phyloP scores from a whole-genome alignment of 2,329 filamentous ascomycete species.

The Teratosphaeria gauchensis region DNA sequence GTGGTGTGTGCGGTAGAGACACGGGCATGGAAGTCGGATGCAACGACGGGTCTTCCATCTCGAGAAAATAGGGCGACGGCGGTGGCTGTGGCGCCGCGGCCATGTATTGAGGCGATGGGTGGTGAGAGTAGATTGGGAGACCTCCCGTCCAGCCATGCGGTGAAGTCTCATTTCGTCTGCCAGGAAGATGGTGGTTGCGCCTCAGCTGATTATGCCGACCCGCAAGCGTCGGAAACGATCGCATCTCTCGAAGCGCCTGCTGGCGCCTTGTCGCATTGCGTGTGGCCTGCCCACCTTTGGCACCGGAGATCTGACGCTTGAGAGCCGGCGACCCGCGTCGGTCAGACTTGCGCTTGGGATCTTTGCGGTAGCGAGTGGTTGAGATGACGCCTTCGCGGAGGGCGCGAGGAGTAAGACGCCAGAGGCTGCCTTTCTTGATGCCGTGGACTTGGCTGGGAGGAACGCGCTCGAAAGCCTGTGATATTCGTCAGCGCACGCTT shows the following conservation, averaged over 20 bases:
- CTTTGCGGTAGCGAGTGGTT: constrained; percentile 56
- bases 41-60: constrained; percentile 4
- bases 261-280: constrained; percentile 19
- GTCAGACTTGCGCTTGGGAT: constrained; percentile 32
- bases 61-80: constrained; percentile 15
- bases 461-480: constrained; percentile 48
- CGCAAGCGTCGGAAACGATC: constrained; percentile 3
- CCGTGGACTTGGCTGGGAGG: constrained; percentile 35
- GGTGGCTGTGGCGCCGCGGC: not conserved
- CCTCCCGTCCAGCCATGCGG: not conserved
- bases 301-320: constrained; percentile 36
- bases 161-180: not conserved
- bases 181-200: constrained; percentile 1
- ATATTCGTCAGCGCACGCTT: constrained; percentile 7
- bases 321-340: constrained; percentile 21
- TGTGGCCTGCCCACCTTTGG: constrained; percentile 37
- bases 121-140: not conserved
- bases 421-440: constrained; percentile 60
- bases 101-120: constrained; percentile 1
- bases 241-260: constrained; percentile 7
- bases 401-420: constrained; percentile 68
- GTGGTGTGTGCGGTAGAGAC: constrained; percentile 9
- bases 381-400: constrained; percentile 65
- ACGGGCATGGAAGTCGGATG: constrained; percentile 1
- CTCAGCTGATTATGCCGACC: constrained; percentile 6